Percentiles rank a stretch among this genome's conserved stretches.
Conservation (phyloP, 2,329 filamentous ascomycete genomes). For the Epicoccum nigrum region DNA sequence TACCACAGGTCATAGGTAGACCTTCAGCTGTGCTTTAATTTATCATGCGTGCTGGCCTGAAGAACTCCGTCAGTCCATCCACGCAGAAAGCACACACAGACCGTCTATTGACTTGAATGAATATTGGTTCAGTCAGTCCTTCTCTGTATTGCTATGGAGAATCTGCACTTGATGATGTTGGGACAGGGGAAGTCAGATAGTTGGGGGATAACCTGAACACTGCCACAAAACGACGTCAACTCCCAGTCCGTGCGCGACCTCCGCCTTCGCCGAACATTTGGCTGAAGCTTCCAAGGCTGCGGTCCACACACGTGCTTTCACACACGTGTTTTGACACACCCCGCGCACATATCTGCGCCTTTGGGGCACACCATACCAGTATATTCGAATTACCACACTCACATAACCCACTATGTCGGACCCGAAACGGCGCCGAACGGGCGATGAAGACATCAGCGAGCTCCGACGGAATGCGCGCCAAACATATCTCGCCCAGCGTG, state of each 20-base stretch:
- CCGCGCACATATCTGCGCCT: not conserved
- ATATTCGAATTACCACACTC: not conserved
- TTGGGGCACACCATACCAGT: not conserved
- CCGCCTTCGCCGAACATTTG: slow-evolving; percentile 16
- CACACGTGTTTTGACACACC: not conserved
- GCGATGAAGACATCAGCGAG: slow-evolving; percentile 64
- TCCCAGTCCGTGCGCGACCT: slow-evolving; percentile 7
- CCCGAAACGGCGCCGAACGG: slow-evolving; percentile 37
- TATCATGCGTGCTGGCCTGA: too few species aligned
- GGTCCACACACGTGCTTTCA: slow-evolving; percentile 1
- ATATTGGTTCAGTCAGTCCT: too few species aligned
- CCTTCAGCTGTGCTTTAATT: too few species aligned
- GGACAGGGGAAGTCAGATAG: too few species aligned
- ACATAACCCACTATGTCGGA: slow-evolving; percentile 28
- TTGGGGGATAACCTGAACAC: too few species aligned
- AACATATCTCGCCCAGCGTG: slow-evolving; percentile 91
- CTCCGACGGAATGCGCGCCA: slow-evolving; percentile 84
- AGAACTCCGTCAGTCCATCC: too few species aligned
- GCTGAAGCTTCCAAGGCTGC: slow-evolving; percentile 8
- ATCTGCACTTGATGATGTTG: too few species aligned
- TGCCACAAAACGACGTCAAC: not conserved
- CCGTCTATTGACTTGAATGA: too few species aligned
- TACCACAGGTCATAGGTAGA: too few species aligned
- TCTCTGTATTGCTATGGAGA: too few species aligned
- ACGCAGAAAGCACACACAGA: too few species aligned